Evolutionary conservation across 306 rosid species (phyloP), one percentile per base, ranked within the genome.

Genomic region (Cajanus cajan): DNA sequence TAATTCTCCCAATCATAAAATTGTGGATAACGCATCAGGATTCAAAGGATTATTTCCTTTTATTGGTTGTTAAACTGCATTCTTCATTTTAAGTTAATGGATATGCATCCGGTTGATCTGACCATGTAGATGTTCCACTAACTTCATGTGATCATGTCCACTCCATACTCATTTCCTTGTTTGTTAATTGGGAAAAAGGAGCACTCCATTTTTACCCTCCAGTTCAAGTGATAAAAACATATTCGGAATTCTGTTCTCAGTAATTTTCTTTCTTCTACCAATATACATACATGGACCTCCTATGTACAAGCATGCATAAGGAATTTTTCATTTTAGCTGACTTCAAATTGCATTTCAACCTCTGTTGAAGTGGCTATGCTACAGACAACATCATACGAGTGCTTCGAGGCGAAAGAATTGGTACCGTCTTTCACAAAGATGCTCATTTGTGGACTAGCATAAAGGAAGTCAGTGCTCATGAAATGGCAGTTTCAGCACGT

Each of bases 341-440:
- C 82, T 15, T 57, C 65, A n/a, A 71, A 74, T 43, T 50, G 37
- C 28, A 22, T 62, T 76, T 13, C 39, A 80, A 41, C 14, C 13
- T 83, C 34, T 21, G 28, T 79, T 82, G 85, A 50, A 94, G 98
- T 66, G 97, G 98, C 65, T 89, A 77, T 85, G 89, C 90, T 36
- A 79, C 85, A 54, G 91, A 94, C 82, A 94, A 91, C 81, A 89
- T 91, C 71, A 89, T 89, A 55, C 80, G 84, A 79, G 96, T 94
- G 57, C 94, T 94, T 13, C 90, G 87, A 74, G 97, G 98, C 61
- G 92, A 89, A 78, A 89, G 85, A 65, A 79, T 91, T 2, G 98
- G 98, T 48, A 91, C 98, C 40, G 90, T 94, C 48, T 94, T 94
- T 80, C 98, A 94, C 71, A 86, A 85, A 86, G 97, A 94, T 81